These are phyloP conservation scores for Schizophyllum commune DNA, from an alignment of 1,284 basidiomycete genomes.

Conservation along the genomic window DNA sequence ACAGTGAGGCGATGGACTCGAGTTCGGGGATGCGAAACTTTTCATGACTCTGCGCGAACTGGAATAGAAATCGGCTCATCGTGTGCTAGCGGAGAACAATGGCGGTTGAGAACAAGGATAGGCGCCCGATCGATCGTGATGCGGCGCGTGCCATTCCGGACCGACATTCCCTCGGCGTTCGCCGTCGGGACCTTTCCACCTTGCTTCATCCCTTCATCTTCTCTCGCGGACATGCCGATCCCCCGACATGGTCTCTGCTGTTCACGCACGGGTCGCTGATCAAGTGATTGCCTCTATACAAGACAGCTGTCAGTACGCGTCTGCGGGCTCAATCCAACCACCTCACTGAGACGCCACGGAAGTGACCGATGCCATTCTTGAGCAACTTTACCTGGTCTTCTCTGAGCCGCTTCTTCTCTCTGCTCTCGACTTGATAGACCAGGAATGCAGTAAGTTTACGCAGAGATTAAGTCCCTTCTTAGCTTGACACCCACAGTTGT, in stretches of 20 bases:
- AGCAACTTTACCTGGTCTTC: conserved; percentile 47
- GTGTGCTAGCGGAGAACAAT: not conserved
- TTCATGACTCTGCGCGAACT: conserved; percentile 73
- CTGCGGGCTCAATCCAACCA: not conserved
- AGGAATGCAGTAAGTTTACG: conserved; percentile 41
- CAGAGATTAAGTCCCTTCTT: not conserved
- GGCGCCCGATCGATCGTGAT: not conserved
- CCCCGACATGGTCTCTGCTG: not conserved
- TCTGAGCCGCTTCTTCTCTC: conserved; percentile 55
- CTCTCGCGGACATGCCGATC: not conserved
- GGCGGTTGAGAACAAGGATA: not conserved
- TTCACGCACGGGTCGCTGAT: conserved; percentile 15
- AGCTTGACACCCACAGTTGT: conserved; percentile 38
- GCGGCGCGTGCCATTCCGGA: no score
- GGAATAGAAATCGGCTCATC: conserved; percentile 47
- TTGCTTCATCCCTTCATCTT: not conserved
- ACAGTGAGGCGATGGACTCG: conserved; percentile 58
- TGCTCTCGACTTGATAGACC: conserved; percentile 66
- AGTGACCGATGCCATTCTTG: conserved; percentile 48
- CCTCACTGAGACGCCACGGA: not conserved
- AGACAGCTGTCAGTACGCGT: not conserved
- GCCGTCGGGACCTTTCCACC: no score
- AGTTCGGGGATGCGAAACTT: conserved; percentile 82
- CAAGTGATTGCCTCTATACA: conserved; percentile 25
- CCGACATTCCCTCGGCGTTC: no score